These are phyloP conservation scores for Claviceps africana DNA, from an alignment of 2,329 filamentous ascomycete genomes.

Conservation along the genomic window DNA sequence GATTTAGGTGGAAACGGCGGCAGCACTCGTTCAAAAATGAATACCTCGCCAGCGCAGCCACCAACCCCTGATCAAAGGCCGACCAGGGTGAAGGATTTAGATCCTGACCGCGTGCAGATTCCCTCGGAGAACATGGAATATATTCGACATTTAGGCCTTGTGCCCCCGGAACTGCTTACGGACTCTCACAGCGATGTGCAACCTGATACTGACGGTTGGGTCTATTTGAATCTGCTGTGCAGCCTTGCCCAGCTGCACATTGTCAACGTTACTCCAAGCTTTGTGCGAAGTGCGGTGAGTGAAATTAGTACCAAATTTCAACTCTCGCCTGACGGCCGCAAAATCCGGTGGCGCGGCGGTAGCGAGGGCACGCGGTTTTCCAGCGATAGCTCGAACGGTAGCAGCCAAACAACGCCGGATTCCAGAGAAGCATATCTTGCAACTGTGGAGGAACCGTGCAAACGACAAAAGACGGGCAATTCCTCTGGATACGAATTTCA, in stretches of 20 bases:
- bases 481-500: constrained; percentile 20
- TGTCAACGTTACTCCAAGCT: constrained; percentile 65
- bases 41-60: constrained; percentile 26
- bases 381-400: constrained; percentile 45
- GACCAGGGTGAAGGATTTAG: constrained; percentile 61
- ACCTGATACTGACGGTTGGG: constrained; percentile 59
- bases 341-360: constrained; percentile 67
- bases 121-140: constrained; percentile 69
- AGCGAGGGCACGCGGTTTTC: constrained; percentile 49
- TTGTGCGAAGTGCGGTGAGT: constrained; percentile 57
- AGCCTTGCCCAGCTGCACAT: constrained; percentile 78
- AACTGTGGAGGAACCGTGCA: constrained; percentile 27
- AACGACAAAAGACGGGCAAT: constrained; percentile 30
- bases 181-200: constrained; percentile 32
- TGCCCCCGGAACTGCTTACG: constrained; percentile 40
- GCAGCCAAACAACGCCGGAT: constrained; percentile 32
- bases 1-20: constrained; percentile 26
- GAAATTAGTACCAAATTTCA: constrained; percentile 65
- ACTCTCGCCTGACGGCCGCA: constrained; percentile 61
- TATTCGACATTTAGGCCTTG: constrained; percentile 58
- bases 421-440: constrained; percentile 33
- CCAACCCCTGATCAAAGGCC: constrained; percentile 55
- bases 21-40: constrained; percentile 14
- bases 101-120: constrained; percentile 62
- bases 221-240: constrained; percentile 67